phyloP scores from a whole-genome alignment of 805 yeast species.

The Cephaloascus fragrans region DNA sequence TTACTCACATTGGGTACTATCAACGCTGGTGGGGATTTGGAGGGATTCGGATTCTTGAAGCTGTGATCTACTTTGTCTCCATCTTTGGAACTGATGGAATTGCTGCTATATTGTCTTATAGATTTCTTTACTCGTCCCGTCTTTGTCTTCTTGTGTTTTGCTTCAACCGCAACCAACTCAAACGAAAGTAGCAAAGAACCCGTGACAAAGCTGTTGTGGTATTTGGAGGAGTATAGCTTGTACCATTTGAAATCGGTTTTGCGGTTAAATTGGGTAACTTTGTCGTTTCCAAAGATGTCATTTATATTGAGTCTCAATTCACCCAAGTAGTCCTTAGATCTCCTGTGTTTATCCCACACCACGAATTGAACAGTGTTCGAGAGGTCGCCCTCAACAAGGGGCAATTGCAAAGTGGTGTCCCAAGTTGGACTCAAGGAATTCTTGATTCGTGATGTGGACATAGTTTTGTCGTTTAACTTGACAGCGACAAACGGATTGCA shows the following conservation, averaged over 20 bases:
- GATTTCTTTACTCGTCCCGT: too few species aligned
- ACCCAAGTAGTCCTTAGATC: slow-evolving; percentile 28
- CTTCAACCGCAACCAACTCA: slow-evolving; percentile 18
- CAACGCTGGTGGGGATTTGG: too few species aligned
- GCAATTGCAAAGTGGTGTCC: slow-evolving; percentile 23
- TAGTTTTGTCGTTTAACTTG: slow-evolving; percentile 17
- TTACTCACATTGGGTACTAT: too few species aligned
- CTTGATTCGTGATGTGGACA: slow-evolving; percentile 18
- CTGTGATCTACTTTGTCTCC: too few species aligned
- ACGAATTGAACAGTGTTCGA: slow-evolving; percentile 20
- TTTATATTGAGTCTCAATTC: slow-evolving; percentile 21
- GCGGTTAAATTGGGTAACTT: slow-evolving; percentile 5
- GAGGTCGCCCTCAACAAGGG: slow-evolving; percentile 17
- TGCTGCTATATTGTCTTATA: too few species aligned
- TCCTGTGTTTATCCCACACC: slow-evolving; percentile 29
- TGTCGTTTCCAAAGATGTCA: slow-evolving; percentile 15
- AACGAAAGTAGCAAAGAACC: slow-evolving; percentile 36
- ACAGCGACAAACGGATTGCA: slow-evolving; percentile 26
- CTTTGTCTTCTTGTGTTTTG: neutral
- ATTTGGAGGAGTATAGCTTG: slow-evolving; percentile 27
- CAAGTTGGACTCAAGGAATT: slow-evolving; percentile 28
- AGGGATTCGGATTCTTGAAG: too few species aligned
- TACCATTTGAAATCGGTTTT: slow-evolving; percentile 32
- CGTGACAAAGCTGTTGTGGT: slow-evolving; percentile 32
- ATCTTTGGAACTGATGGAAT: too few species aligned